phyloP scores from a whole-genome alignment of 2,329 filamentous ascomycete species.

The Cucurbitaria berberidis region DNA sequence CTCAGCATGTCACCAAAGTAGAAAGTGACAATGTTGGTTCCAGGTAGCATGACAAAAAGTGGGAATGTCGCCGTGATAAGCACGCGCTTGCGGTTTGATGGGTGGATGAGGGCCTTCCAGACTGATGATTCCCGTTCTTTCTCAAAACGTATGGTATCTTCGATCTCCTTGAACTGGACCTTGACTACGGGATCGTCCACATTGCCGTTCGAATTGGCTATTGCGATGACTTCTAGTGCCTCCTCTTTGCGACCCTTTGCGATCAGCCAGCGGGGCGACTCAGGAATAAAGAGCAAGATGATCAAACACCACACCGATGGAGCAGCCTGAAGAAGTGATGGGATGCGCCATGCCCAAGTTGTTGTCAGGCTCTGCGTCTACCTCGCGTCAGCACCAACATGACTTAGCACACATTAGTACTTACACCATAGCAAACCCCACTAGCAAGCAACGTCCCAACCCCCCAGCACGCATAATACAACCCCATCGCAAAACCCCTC shows the following conservation, averaged over 20 bases:
- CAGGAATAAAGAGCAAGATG: constrained; percentile 55
- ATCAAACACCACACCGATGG: constrained; percentile 55
- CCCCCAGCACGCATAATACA: constrained; percentile 58
- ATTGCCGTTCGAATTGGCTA: constrained; percentile 62
- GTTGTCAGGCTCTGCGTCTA: constrained; percentile 48
- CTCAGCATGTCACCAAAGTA: constrained; percentile 49
- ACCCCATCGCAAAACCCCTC: constrained; percentile 63
- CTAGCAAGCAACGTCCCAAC: constrained; percentile 59
- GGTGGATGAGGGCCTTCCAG: constrained; percentile 14
- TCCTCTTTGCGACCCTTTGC: constrained; percentile 55
- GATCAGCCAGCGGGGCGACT: constrained; percentile 56
- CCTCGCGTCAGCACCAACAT: constrained; percentile 1
- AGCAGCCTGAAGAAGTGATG: constrained; percentile 56
- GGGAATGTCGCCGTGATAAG: constrained; percentile 38
- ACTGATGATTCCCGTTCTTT: constrained; percentile 19
- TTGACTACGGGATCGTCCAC: constrained; percentile 57
- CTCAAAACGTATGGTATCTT: constrained; percentile 52
- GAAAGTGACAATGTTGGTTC: constrained; percentile 47
- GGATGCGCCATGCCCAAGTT: constrained; percentile 62
- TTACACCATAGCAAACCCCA: constrained; percentile 54
- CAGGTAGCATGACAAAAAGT: constrained; percentile 23
- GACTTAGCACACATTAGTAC: background rate
- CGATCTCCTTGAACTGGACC: constrained; percentile 61
- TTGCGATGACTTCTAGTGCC: constrained; percentile 41
- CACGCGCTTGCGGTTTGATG: constrained; percentile 46